Percentiles rank a stretch among this genome's conserved stretches.
These are phyloP conservation scores for Aspergillus neotritici DNA, from an alignment of 2,329 filamentous ascomycete genomes.

Conservation along the genomic window DNA sequence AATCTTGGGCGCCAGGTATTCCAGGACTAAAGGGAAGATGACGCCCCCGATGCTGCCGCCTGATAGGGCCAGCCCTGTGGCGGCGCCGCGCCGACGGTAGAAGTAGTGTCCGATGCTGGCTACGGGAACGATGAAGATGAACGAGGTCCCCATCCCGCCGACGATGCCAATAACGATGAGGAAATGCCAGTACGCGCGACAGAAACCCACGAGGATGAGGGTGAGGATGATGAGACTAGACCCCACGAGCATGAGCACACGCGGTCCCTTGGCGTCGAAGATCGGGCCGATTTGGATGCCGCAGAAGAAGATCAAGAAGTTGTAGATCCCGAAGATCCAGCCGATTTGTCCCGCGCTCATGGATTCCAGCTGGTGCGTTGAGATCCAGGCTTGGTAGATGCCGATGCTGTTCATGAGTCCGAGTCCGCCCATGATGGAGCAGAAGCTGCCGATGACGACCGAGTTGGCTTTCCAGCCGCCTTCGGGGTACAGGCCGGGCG, in stretches of 20 bases:
- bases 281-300: slow-evolving; percentile 27
- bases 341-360: slow-evolving; percentile 12
- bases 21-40: slow-evolving; percentile 28
- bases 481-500: slow-evolving; percentile 7
- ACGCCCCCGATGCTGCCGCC: slow-evolving; percentile 30
- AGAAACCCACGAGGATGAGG: slow-evolving; percentile 8
- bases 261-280: slow-evolving; percentile 27
- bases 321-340: slow-evolving; percentile 28
- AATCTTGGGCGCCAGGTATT: slow-evolving; percentile 20
- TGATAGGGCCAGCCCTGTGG: slow-evolving; percentile 30
- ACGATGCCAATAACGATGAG: slow-evolving; percentile 37
- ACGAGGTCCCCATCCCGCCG: slow-evolving; percentile 34
- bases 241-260: slow-evolving; percentile 17
- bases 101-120: slow-evolving; percentile 28
- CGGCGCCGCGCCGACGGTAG: slow-evolving; percentile 24
- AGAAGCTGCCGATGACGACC: slow-evolving; percentile 36
- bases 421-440: slow-evolving; percentile 27
- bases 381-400: slow-evolving; percentile 18
- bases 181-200: slow-evolving; percentile 39
- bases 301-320: slow-evolving; percentile 24
- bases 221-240: slow-evolving; percentile 12
- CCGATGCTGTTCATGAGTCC: slow-evolving; percentile 36
- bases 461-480: slow-evolving; percentile 34
- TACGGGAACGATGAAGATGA: slow-evolving; percentile 32
- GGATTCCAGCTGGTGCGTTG: slow-evolving; percentile 10